Evolutionary conservation across 768 basidiomycete species (phyloP).

Genomic region (Rhizopogon vesiculosus): DNA sequence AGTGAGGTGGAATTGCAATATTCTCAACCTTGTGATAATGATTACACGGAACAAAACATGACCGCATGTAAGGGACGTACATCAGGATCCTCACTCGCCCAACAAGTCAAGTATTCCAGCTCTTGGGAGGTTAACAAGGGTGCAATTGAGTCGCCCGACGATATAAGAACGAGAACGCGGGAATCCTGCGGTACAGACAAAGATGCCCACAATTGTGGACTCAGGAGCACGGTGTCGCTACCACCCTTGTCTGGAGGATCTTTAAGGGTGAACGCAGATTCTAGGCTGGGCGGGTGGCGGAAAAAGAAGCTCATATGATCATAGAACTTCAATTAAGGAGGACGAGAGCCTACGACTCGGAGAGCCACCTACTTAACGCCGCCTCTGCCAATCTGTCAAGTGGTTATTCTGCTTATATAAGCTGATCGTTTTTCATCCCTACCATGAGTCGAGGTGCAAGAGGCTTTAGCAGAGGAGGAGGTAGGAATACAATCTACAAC

Average conservation of each 20-base stretch:
- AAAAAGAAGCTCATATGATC: constrained; percentile 32
- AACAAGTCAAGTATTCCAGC: constrained; percentile 23
- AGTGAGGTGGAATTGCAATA: constrained; percentile 34
- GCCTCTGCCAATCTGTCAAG: not conserved
- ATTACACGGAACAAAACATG: not conserved
- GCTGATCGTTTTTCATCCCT: not conserved
- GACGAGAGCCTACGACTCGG: no score
- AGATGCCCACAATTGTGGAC: not conserved
- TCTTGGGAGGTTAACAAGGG: not conserved
- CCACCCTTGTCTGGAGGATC: constrained; percentile 2
- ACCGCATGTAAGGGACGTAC: constrained; percentile 24
- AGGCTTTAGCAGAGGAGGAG: constrained; percentile 54
- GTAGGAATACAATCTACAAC: constrained; percentile 18
- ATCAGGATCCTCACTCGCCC: constrained; percentile 31
- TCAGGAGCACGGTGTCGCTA: constrained; percentile 24
- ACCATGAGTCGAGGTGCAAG: constrained; percentile 52
- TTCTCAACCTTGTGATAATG: not conserved
- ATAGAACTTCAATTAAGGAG: no score
- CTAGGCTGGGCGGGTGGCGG: constrained; percentile 15
- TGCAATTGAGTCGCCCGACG: not conserved
- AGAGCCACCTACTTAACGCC: no score
- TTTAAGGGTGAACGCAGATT: constrained; percentile 25
- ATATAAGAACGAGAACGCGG: not conserved
- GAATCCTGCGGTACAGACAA: not conserved
- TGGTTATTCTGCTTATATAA: constrained; percentile 19